Base-by-base conservation (phyloP, 345 rosid species). In the Carallia brachiata region DNA sequence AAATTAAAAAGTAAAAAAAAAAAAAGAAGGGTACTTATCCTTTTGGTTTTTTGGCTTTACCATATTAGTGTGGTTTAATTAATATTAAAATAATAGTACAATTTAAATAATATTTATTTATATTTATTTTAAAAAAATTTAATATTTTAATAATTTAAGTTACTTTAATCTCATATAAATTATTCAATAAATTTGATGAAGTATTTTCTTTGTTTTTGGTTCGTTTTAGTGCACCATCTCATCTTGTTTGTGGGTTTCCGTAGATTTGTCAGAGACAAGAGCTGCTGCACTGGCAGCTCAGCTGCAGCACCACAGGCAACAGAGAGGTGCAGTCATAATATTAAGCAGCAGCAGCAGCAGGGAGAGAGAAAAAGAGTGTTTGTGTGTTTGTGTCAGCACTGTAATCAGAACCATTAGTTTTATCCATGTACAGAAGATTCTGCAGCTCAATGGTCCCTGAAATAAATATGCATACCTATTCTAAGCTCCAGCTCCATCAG, bases 211-310 rank as follows among this genome's bases (percentile, higher is more conserved):
- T 7, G 32, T 61, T 30, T 7, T 61, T 40, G 6, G 30, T 27
- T 47, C 5, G 19, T 59, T 69, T 65, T 55, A 62, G 70, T 32
- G 70, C 77, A 60, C 76, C 58, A 2, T 23, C 77, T n/a, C 19
- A 37, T 30, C 60, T 73, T 77, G 82, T 87, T 89, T 84, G 85
- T 89, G 86, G 85, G 80, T 87, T 87, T 84, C 88, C 83, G 90
- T 74, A 78, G 86, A 69, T 77, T 1, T 87, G 94, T 89, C 94
- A 87, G 91, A 87, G 87, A 85, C 90, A 85, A 75, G 86, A 71
- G 87, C 89, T 81, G 89, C 82, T 70, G 53, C 75, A 44, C 67
- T 68, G 65, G 80, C 78, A 75, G 85, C 78, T 64, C 68, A 73
- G 81, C 61, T 79, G 87, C 79, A 87, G 80, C 63, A 18, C 6